These are phyloP conservation scores for Fraxinus cuspidata DNA, from an alignment of 257 asterid species.

Conservation along the genomic window DNA sequence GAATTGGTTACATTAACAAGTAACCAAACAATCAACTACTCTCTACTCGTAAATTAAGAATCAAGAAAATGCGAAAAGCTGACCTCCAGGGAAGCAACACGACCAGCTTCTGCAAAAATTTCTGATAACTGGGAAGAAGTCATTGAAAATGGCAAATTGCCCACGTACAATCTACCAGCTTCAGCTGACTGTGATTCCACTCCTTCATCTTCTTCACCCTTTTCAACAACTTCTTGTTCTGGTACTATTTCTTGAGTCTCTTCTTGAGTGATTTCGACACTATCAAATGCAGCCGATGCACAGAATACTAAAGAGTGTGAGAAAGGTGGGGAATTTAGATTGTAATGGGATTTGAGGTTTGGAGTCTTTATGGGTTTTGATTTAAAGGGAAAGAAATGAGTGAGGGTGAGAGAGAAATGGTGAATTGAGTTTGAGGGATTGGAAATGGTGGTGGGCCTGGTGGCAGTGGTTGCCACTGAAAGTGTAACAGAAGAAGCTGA, in stretches of 20 bases:
- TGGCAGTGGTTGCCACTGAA: constrained; percentile 46
- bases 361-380: constrained; percentile 34
- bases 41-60: neutral
- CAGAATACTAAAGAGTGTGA: constrained; percentile 28
- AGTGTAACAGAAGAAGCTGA: constrained; percentile 50
- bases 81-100: constrained; percentile 77
- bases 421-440: constrained; percentile 33
- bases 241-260: constrained; percentile 10
- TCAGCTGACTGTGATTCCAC: constrained; percentile 44
- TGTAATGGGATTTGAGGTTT: constrained; percentile 33
- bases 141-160: constrained; percentile 83
- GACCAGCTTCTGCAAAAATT: constrained; percentile 81
- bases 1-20: constrained; percentile 1
- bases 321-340: constrained; percentile 23
- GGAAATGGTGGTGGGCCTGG: constrained; percentile 37
- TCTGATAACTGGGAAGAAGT: constrained; percentile 76
- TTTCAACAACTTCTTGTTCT: constrained; percentile 36
- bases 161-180: constrained; percentile 76
- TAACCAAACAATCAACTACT: neutral
- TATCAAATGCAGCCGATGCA: constrained; percentile 40
- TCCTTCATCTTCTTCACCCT: constrained; percentile 31
- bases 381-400: constrained; percentile 35
- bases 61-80: constrained; percentile 7
- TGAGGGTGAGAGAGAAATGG: constrained; percentile 26
- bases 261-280: constrained; percentile 35